Evolutionary conservation across 2,329 filamentous ascomycete genomes (phyloP).

Genomic region (Raffaelea albimanens): DNA sequence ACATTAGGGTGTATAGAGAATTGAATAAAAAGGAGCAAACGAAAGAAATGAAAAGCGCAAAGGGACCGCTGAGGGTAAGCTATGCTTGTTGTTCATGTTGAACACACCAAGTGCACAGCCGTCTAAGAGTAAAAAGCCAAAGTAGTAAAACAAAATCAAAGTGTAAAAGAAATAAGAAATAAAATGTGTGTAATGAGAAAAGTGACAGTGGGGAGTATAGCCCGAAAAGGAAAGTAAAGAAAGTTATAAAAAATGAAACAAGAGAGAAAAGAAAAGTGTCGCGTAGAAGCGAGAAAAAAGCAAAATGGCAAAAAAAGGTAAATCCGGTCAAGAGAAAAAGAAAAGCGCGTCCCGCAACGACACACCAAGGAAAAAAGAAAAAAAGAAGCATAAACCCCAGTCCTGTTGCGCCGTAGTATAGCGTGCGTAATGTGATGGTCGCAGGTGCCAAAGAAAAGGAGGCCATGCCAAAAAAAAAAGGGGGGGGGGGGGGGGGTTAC

Average conservation of each 20-base stretch:
- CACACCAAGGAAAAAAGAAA: neutral
- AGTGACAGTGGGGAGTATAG: too few relatives aligned
- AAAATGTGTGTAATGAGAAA: neutral
- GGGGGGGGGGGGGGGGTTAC: too few relatives aligned
- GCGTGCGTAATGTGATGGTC: too few relatives aligned
- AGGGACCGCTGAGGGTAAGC: too few relatives aligned
- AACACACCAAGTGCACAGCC: neutral
- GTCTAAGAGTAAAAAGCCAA: neutral
- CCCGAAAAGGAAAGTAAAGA: neutral
- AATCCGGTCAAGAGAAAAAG: neutral
- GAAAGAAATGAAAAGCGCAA: neutral
- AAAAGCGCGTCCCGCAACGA: too few relatives aligned
- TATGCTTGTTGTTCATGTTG: too few relatives aligned
- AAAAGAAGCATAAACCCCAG: neutral
- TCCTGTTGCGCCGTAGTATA: too few relatives aligned
- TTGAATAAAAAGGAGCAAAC: neutral
- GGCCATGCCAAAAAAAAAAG: too few relatives aligned
- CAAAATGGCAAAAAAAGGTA: neutral
- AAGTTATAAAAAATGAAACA: neutral
- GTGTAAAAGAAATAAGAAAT: constrained; percentile 1
- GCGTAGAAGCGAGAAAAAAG: neutral
- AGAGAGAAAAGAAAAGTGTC: neutral
- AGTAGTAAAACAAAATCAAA: neutral
- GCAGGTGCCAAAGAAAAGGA: too few relatives aligned
- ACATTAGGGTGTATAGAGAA: neutral